phyloP scores from a whole-genome alignment of 352 stramenopile species.

The Blastocystis sp. region DNA sequence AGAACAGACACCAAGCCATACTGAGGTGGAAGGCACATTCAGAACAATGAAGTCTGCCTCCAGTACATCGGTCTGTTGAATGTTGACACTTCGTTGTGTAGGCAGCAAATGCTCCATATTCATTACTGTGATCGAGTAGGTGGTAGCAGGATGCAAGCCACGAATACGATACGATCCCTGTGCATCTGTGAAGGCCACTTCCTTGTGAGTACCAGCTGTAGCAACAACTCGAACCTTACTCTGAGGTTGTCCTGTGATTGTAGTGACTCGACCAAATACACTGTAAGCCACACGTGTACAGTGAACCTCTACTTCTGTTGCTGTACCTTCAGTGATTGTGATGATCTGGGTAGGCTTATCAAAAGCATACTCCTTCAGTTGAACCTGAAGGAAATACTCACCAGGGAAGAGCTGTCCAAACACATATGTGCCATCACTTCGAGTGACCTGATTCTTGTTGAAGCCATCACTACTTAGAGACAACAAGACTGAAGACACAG shows the following conservation, averaged over 20 bases:
- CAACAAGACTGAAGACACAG: background rate
- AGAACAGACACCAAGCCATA: background rate
- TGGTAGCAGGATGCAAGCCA: background rate
- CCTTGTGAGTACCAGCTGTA: background rate
- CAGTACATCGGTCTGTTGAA: background rate
- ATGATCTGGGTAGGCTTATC: background rate
- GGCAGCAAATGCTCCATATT: background rate
- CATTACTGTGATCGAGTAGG: background rate
- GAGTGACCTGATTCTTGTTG: background rate
- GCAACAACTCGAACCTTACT: background rate
- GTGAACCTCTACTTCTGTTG: background rate
- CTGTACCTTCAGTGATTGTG: background rate
- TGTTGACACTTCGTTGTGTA: background rate
- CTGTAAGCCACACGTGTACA: slow-evolving; percentile 16
- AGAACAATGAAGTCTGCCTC: background rate
- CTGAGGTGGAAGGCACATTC: background rate
- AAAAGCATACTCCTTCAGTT: slow-evolving; percentile 48
- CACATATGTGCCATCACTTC: background rate
- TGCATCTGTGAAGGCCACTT: background rate
- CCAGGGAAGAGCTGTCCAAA: slow-evolving; percentile 45
- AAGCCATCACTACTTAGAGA: background rate
- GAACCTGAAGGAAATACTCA: slow-evolving; percentile 11
- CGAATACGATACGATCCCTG: slow-evolving; percentile 35
- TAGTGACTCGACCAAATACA: slow-evolving; percentile 18
- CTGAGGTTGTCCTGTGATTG: slow-evolving; percentile 34